Percentiles rank a stretch among this genome's conserved stretches.
Conservation (phyloP, 345 rosid species). For the Lagerstroemia speciosa region DNA sequence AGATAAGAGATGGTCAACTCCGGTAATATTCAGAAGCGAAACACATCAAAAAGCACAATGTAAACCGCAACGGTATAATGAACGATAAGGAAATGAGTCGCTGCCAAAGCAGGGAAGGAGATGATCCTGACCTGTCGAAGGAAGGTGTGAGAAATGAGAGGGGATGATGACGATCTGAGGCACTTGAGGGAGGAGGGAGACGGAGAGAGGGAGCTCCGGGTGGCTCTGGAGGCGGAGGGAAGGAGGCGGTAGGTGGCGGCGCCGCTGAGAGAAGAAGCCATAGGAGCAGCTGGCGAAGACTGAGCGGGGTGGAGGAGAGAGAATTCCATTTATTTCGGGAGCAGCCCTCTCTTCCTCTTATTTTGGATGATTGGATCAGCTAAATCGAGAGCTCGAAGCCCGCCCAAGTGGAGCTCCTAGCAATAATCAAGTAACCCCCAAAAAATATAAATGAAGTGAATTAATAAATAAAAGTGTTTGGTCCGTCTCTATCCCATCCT, state of each 20-base stretch:
- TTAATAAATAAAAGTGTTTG: neutral
- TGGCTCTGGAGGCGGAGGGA: constrained; percentile 32
- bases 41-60: neutral
- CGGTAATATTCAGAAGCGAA: neutral
- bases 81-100: neutral
- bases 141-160: constrained; percentile 35
- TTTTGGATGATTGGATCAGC: constrained; percentile 2
- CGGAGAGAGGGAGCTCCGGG: constrained; percentile 19
- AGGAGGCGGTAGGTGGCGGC: constrained; percentile 48
- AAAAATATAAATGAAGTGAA: no score
- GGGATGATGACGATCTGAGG: constrained; percentile 29
- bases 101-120: neutral
- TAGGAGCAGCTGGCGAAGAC: constrained; percentile 9
- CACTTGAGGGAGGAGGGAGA: constrained; percentile 32
- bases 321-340: constrained; percentile 6
- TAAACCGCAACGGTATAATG: neutral
- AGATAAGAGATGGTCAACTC: neutral
- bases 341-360: neutral
- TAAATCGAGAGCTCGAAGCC: neutral
- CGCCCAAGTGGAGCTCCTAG: neutral
- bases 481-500: neutral
- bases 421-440: no score
- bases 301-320: neutral
- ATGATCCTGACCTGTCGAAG: constrained; percentile 29
- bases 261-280: constrained; percentile 41